Conservation (phyloP, 768 basidiomycete genomes). For the Mycena filopes region DNA sequence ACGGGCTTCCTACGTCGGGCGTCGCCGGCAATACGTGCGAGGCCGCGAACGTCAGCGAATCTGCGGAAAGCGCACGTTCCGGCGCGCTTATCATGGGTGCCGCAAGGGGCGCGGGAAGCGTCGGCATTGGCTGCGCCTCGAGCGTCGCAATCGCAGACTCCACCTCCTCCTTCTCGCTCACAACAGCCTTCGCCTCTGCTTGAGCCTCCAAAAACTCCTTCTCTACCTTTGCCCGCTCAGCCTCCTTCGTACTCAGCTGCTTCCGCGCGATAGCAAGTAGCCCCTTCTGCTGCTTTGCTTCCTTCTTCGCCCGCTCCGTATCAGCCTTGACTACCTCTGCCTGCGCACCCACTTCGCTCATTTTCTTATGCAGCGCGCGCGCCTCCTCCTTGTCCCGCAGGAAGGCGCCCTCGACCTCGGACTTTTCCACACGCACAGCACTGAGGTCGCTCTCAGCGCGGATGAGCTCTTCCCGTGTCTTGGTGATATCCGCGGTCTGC, state of each 20-base stretch:
- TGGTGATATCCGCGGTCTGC: conserved; percentile 80
- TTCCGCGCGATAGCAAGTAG: conserved; percentile 94
- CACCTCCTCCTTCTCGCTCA: conserved; percentile 64
- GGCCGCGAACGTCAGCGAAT: conserved; percentile 69
- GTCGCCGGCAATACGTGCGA: conserved; percentile 78
- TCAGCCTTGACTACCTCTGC: conserved; percentile 75
- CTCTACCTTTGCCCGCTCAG: conserved; percentile 73
- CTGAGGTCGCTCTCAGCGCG: conserved; percentile 92
- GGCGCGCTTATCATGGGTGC: conserved; percentile 28
- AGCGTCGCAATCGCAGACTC: conserved; percentile 61
- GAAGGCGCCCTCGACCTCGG: conserved; percentile 87
- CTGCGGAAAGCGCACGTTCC: conserved; percentile 52
- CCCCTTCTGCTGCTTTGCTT: conserved; percentile 96
- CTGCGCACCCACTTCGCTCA: conserved; percentile 83
- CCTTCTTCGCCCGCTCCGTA: conserved; percentile 90
- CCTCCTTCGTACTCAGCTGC: conserved; percentile 87
- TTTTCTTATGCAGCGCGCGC: conserved; percentile 83
- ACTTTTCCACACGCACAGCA: conserved; percentile 87
- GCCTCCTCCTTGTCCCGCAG: conserved; percentile 96
- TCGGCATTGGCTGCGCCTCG: conserved; percentile 33
- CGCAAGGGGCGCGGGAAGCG: conserved; percentile 15
- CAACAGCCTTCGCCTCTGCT: conserved; percentile 61
- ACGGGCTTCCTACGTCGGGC: conserved; percentile 68
- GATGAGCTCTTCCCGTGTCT: conserved; percentile 82
- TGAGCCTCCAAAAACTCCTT: conserved; percentile 78